A percentile compares a stretch with the other conserved stretches of the same genome.
These are phyloP conservation scores for Carex arenaria DNA, from an alignment of 202 grass and related monocot species.

Conservation along the genomic window DNA sequence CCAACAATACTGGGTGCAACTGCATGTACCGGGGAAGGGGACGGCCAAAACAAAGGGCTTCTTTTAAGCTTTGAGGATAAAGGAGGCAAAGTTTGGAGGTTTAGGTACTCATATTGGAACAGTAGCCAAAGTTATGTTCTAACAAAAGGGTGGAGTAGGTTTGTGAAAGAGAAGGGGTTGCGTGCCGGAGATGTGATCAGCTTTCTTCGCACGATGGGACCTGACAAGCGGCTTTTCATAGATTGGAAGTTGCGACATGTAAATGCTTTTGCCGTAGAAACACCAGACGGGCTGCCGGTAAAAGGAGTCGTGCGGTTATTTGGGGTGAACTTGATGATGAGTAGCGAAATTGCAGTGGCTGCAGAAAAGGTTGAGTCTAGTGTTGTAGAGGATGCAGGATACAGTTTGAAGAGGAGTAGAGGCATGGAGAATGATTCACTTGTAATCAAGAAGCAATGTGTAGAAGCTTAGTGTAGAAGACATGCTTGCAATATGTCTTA, in stretches of 20 bases:
- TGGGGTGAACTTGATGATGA: constrained; percentile 56
- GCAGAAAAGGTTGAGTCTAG: not conserved
- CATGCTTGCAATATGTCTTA: not conserved
- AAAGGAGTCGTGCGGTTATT: constrained; percentile 52
- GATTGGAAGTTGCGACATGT: constrained; percentile 56
- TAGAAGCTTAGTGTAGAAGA: constrained; percentile 28
- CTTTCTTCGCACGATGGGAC: constrained; percentile 45
- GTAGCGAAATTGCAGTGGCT: not conserved
- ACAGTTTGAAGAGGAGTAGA: constrained; percentile 37
- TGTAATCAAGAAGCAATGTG: constrained; percentile 70
- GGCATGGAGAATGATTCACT: constrained; percentile 22
- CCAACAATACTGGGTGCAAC: not conserved
- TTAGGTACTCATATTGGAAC: constrained; percentile 99
- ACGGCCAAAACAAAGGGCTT: constrained; percentile 46
- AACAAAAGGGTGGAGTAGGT: constrained; percentile 93
- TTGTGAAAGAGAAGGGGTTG: constrained; percentile 91
- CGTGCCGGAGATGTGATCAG: constrained; percentile 67
- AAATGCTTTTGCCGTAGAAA: constrained; percentile 2
- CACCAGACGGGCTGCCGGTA: not conserved
- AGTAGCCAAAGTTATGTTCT: constrained; percentile 99
- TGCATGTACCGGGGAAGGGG: not conserved
- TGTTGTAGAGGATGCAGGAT: not conserved
- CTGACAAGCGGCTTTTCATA: constrained; percentile 60
- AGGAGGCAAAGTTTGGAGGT: constrained; percentile 72
- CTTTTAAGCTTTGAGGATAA: constrained; percentile 88